Base-by-base conservation (phyloP, 2,329 filamentous ascomycete species). In the Colletotrichum lupini region DNA sequence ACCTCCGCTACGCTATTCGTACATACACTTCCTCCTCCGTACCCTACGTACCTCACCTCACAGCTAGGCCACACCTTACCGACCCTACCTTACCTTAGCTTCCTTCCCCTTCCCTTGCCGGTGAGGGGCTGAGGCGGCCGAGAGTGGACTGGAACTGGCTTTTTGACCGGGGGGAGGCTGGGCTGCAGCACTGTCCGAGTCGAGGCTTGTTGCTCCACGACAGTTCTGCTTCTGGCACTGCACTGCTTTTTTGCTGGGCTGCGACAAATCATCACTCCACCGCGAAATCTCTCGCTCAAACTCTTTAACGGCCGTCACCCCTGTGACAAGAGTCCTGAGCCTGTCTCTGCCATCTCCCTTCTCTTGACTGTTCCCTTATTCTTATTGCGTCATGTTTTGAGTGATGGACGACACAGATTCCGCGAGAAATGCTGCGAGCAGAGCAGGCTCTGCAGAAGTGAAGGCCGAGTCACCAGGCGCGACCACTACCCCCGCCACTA, bases 401-500 rank as follows among this genome's bases (percentile, higher is more conserved):
- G 61, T 68, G 56, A 75, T 68, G 74, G 61, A 65, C 68, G 65
- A 75, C 58, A 62, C 57, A 70, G 68, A 75, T 75, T 67, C 74
- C 60, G 64, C 68, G 63, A 76, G 64, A 66, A 69, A 76, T 74
- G 30, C 66, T 49, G 66, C 73, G 72, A 76, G 62, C 72, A 74
- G 72, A 61, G 68, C 74, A 30, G 53, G 64, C 59, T 75, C 74
- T 62, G 72, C 64, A 42, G 74, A 75, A 55, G 52, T 72, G n/a
- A 72, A 75, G 68, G 66, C 73, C 37, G 74, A 75, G 62, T 75
- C 71, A 49, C 75, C 74, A 5, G 74, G 42, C 59, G 53, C 63
- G 46, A 64, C 37, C 65, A 73, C 42, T 8, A 22, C 42, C 19
- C 19, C 42, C 42, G 42, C 42, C 42, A 9, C 19, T 22, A 67